Percentiles rank a stretch among this genome's conserved stretches.
phyloP scores from a whole-genome alignment of 2,329 filamentous ascomycete species.

The Aspergillus sp. region DNA sequence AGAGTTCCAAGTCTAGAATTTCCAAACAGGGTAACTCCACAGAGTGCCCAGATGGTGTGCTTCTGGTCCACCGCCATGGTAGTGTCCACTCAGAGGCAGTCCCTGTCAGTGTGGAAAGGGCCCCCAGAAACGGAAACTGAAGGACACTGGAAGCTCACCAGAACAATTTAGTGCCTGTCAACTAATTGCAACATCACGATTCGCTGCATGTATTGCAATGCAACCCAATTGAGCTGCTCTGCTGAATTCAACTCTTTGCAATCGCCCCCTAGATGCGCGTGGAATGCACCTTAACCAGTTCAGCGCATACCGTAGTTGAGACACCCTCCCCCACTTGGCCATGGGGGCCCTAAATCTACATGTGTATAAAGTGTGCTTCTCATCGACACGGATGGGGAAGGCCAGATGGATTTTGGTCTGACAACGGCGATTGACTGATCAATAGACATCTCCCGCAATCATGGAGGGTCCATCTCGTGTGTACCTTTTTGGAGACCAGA shows the following conservation, averaged over 20 bases:
- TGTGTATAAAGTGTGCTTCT: conserved; percentile 15
- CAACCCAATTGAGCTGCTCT: conserved; percentile 5
- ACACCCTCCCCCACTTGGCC: conserved; percentile 6
- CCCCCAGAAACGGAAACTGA: not conserved
- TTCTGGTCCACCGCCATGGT: conserved; percentile 1
- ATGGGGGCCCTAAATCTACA: not conserved
- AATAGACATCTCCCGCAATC: conserved; percentile 11
- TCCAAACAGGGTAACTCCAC: conserved; percentile 1
- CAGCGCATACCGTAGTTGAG: conserved; percentile 12
- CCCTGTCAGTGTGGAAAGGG: not conserved
- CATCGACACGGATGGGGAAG: not conserved
- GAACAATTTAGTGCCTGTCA: conserved; percentile 7
- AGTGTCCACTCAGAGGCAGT: not conserved
- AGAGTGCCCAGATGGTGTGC: not conserved
- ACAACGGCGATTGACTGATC: conserved; percentile 13
- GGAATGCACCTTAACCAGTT: conserved; percentile 11
- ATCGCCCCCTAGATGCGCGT: conserved; percentile 4
- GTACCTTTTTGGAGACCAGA: conserved; percentile 53
- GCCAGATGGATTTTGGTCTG: not conserved
- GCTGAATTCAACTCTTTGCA: not conserved
- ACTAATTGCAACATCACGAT: not conserved
- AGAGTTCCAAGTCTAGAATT: conserved; percentile 9
- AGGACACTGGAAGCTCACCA: not conserved
- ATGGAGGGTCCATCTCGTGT: conserved; percentile 38
- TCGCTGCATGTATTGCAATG: conserved; percentile 6